Evolutionary conservation across 441 rosid genomes (phyloP).

Genomic region (Pelargonium australe): DNA sequence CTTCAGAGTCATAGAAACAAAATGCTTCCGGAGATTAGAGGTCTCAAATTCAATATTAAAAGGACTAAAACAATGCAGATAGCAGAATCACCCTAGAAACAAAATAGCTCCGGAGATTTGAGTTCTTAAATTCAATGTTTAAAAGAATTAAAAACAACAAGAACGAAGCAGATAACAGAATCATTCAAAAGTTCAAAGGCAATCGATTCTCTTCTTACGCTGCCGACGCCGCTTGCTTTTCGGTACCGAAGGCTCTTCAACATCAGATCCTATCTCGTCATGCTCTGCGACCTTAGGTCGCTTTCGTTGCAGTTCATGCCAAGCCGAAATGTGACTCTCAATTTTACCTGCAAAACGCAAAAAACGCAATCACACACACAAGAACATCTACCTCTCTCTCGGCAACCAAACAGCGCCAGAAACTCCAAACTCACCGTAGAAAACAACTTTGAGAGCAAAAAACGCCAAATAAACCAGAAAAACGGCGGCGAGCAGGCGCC

Average conservation of each 20-base stretch:
- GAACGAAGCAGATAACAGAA: neutral
- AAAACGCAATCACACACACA: neutral
- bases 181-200: slow-evolving; percentile 18
- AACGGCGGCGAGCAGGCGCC: neutral
- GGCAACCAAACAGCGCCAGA: neutral
- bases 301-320: slow-evolving; percentile 1
- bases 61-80: neutral
- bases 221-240: slow-evolving; percentile 35
- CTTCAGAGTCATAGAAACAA: neutral
- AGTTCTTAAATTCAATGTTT: neutral
- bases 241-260: slow-evolving; percentile 10
- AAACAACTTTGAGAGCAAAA: slow-evolving; percentile 4
- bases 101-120: neutral
- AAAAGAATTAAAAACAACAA: neutral
- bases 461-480: slow-evolving; percentile 1
- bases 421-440: slow-evolving; percentile 4
- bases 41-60: neutral
- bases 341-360: neutral
- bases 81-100: too few relatives aligned
- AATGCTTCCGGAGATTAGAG: neutral
- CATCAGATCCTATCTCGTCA: slow-evolving; percentile 7
- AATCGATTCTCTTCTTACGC: slow-evolving; percentile 30
- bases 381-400: neutral
- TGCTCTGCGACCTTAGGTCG: too few relatives aligned
- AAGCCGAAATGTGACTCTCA: slow-evolving; percentile 5